Percentiles rank a stretch among this genome's conserved stretches.
These are phyloP conservation scores for Lichenothelia convexa DNA, from an alignment of 495 filamentous ascomycete genomes.

Conservation along the genomic window DNA sequence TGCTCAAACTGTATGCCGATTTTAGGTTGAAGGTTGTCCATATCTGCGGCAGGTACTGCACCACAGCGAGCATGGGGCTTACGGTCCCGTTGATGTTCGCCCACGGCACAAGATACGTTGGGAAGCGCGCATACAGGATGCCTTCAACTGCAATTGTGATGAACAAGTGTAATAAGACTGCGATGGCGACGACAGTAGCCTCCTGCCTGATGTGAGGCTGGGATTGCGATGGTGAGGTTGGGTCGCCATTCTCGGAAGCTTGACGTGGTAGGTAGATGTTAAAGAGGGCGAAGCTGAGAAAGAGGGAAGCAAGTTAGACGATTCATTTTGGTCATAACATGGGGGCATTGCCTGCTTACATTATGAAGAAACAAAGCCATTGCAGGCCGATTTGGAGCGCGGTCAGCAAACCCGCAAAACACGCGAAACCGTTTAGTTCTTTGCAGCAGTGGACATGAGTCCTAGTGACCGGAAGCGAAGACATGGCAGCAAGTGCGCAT, in stretches of 20 bases:
- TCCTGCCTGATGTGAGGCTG: conserved; percentile 49
- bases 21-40: conserved; percentile 72
- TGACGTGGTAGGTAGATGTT: conserved; percentile 43
- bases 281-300: conserved; percentile 23
- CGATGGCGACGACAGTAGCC: conserved; percentile 48
- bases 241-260: conserved; percentile 25
- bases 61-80: conserved; percentile 55
- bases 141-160: conserved; percentile 46
- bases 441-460: conserved; percentile 71
- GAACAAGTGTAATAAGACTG: conserved; percentile 55
- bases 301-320: conserved; percentile 10
- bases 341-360: conserved; percentile 36
- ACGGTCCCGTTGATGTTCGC: conserved; percentile 69
- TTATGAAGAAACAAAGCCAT: conserved; percentile 78
- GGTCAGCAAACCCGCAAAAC: conserved; percentile 66
- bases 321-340: not conserved
- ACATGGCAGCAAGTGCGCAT: conserved; percentile 75
- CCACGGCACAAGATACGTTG: conserved; percentile 45
- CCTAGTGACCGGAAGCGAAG: conserved; percentile 58
- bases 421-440: conserved; percentile 61
- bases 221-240: conserved; percentile 10
- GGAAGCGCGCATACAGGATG: conserved; percentile 35
- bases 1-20: conserved; percentile 72
- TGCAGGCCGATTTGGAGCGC: conserved; percentile 80
- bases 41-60: conserved; percentile 93